These are phyloP conservation scores for Solanum clarkiae DNA, from an alignment of 257 asterid species.

Conservation along the genomic window DNA sequence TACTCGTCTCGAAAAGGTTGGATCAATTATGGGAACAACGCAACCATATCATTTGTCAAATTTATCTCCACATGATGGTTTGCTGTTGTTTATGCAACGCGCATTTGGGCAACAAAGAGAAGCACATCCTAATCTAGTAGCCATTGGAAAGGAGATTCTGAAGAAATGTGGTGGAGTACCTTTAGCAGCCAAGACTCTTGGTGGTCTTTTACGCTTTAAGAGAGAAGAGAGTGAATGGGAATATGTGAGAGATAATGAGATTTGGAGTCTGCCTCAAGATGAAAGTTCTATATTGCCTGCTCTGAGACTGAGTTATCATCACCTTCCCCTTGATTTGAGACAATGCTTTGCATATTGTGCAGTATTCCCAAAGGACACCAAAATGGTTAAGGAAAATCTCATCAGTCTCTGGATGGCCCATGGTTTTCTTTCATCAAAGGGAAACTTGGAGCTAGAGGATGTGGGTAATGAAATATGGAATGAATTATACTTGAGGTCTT, in stretches of 20 bases:
- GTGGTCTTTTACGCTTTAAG: slow-evolving; percentile 13
- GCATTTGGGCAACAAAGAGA: slow-evolving; percentile 8
- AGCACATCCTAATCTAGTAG: background rate
- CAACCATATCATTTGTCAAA: background rate
- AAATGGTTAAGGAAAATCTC: background rate
- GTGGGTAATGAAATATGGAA: slow-evolving; percentile 15
- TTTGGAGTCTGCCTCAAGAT: slow-evolving; percentile 13
- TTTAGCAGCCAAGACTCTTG: slow-evolving; percentile 18
- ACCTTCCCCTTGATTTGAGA: slow-evolving; percentile 14
- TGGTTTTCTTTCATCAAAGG: slow-evolving; percentile 11
- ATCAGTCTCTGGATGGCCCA: slow-evolving; percentile 17
- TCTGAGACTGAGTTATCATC: slow-evolving; percentile 21
- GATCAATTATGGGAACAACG: slow-evolving; percentile 8
- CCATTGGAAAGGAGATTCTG: slow-evolving; percentile 15
- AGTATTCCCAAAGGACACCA: slow-evolving; percentile 9
- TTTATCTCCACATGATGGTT: slow-evolving; percentile 8
- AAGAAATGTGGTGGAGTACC: slow-evolving; percentile 18
- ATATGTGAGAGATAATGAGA: slow-evolving; percentile 8
- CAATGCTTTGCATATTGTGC: slow-evolving; percentile 25
- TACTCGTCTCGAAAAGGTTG: slow-evolving; percentile 15
- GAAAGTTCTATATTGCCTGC: slow-evolving; percentile 7
- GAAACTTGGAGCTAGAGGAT: slow-evolving; percentile 5
- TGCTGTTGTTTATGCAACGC: slow-evolving; percentile 5
- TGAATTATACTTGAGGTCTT: slow-evolving; percentile 8
- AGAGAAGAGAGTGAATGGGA: slow-evolving; percentile 12